These are phyloP conservation scores for Eustoma russellianum DNA, from an alignment of 257 asterid species.

Conservation along the genomic window DNA sequence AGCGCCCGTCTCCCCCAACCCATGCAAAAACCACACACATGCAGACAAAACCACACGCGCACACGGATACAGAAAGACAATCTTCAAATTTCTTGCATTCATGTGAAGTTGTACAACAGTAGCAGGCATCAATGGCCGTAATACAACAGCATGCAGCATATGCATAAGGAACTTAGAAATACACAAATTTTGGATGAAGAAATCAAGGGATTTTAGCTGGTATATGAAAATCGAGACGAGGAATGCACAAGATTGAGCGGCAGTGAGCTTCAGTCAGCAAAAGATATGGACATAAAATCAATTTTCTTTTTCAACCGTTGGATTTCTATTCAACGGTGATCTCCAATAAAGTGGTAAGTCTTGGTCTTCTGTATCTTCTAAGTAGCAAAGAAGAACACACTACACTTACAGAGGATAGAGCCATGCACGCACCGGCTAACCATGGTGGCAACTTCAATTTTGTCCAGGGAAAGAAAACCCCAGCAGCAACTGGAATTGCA, in stretches of 20 bases:
- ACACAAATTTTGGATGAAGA: neutral
- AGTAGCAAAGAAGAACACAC: constrained; percentile 94
- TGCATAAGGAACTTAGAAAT: neutral
- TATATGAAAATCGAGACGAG: neutral
- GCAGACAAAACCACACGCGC: too few relatives aligned
- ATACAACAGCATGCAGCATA: neutral
- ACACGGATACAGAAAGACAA: neutral
- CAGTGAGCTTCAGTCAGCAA: too few relatives aligned
- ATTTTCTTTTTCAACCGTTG: neutral
- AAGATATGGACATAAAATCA: neutral
- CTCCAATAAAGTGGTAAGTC: constrained; percentile 81
- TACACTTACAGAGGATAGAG: constrained; percentile 87
- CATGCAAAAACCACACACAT: too few relatives aligned
- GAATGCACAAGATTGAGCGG: constrained; percentile 6
- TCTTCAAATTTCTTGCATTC: neutral
- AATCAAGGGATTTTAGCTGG: too few relatives aligned
- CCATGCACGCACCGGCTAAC: constrained; percentile 99
- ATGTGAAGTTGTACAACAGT: neutral
- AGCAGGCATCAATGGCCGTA: neutral
- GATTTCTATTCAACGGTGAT: constrained; percentile 66
- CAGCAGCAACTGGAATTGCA: constrained; percentile 91
- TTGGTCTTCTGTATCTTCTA: constrained; percentile 76
- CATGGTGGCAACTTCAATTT: constrained; percentile 78
- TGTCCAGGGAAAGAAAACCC: constrained; percentile 65
- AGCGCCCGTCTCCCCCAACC: too few relatives aligned